Percentiles rank a stretch among this genome's conserved stretches.
phyloP scores from a whole-genome alignment of 2,329 filamentous ascomycete species.

The Aspergillus niger region DNA sequence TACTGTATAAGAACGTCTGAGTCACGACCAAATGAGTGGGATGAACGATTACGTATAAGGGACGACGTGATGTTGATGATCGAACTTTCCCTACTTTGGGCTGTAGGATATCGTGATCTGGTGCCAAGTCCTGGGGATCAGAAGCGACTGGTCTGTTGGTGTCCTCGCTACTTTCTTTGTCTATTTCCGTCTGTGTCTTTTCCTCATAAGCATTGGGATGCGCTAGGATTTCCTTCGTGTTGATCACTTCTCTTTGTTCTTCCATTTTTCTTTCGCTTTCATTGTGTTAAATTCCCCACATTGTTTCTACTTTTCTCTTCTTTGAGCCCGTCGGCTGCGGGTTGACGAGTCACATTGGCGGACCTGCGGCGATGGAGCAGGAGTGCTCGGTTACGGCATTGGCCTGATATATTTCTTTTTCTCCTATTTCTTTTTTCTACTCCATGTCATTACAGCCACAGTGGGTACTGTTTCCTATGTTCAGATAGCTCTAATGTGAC shows the following conservation, averaged over 20 bases:
- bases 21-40: constrained; percentile 15
- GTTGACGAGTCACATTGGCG: background rate
- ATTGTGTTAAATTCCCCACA: constrained; percentile 18
- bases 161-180: constrained; percentile 12
- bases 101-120: constrained; percentile 11
- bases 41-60: constrained; percentile 38
- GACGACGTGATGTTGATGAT: constrained; percentile 41
- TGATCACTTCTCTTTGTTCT: constrained; percentile 17
- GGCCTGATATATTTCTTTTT: background rate
- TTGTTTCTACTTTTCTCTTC: constrained; percentile 14
- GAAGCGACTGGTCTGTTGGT: constrained; percentile 5
- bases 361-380: background rate
- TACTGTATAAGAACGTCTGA: constrained; percentile 73
- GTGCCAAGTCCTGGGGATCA: constrained; percentile 11
- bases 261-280: constrained; percentile 19
- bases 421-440: background rate
- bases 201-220: constrained; percentile 27
- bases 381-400: constrained; percentile 7
- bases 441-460: background rate
- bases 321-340: background rate
- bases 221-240: constrained; percentile 22
- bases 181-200: constrained; percentile 13
- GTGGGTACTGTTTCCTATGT: constrained; percentile 6
- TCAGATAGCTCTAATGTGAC: constrained; percentile 6
- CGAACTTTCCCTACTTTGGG: constrained; percentile 19